A percentile compares a stretch with the other conserved stretches of the same genome.
Conservation (phyloP, 768 basidiomycete species). For the Boletus sensibilis region DNA sequence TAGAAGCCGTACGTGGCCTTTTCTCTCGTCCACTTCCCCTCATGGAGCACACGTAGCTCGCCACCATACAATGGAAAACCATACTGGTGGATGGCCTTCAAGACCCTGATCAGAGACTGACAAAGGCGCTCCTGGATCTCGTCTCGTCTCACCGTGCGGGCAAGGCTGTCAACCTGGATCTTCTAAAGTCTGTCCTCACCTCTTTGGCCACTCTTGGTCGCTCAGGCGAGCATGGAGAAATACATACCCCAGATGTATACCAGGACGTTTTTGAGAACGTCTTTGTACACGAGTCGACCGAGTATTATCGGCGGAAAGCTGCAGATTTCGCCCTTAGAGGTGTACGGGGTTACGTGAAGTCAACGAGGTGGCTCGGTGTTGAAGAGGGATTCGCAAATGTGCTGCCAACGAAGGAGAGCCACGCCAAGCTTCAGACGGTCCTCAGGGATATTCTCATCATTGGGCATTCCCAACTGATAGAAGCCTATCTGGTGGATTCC, state of each 20-base stretch:
- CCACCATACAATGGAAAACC: not conserved
- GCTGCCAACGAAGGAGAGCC: not conserved
- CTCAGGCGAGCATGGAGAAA: not conserved
- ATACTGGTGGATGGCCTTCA: not conserved
- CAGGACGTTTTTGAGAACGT: not conserved
- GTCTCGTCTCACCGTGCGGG: not conserved
- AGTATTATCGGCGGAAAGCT: not conserved
- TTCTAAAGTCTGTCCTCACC: not conserved
- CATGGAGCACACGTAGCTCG: not conserved
- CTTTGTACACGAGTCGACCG: not conserved
- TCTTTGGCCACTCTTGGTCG: not conserved
- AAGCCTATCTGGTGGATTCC: not conserved
- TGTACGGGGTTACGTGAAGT: not conserved
- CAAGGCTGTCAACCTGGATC: not conserved
- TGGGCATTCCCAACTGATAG: not conserved
- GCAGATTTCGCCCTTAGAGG: not conserved
- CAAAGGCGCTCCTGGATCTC: not conserved
- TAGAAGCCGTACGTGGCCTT: not conserved
- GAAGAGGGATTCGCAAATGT: not conserved
- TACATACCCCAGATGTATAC: not conserved
- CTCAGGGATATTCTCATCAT: not conserved
- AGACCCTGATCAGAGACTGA: not conserved
- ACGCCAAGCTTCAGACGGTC: not conserved
- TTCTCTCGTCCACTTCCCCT: not conserved
- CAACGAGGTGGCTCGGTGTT: not conserved